Evolutionary conservation across 441 rosid genomes (phyloP), one percentile per base, ranked within the genome.

Genomic region (Viola pubescens): DNA sequence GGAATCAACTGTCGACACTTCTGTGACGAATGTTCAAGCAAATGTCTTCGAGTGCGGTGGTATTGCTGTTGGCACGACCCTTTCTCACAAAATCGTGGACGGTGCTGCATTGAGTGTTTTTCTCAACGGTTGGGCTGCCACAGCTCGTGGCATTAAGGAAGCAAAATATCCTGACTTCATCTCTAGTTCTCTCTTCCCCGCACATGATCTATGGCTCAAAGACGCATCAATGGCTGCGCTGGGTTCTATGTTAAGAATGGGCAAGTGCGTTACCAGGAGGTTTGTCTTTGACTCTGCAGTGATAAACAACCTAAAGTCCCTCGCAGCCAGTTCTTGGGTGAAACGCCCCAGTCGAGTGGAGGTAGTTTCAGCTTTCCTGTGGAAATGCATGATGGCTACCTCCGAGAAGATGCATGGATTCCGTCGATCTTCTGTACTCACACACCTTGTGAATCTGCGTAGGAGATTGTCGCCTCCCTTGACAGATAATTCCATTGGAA

Each of bases 21-120:
- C 10, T 3, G 61, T 70, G 8, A 51, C 75, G 0, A 80, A 72
- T 9, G 43, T 82, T 61, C 79, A 80, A 50, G 83, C 68, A 0
- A 85, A 73, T 37, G 64, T 74, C 2, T 81, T 85, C n/a, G 4
- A 64, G 4, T 82, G 84, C 3, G 82, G 84, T 0, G 79, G 88
- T 3, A 66, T 83, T 9, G 79, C 77, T 2, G 48, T 85, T 7
- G 84, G 82, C 3, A 7, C 76, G 1, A 77, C 86, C 66, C 69
- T 81, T 38, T 64, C 83, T 13, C 90, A 88, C 66, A 78, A 53
- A 61, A 56, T 83, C 58, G 51, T 83, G 7, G 90, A 85, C 12
- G 88, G 84, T 6, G 74, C 70, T 2, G 81, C 82, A 2, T 26
- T 81, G 4, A 60, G 76, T 34, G 68, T 70, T 12, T 82, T 85